A percentile compares a stretch with the other conserved stretches of the same genome.
These are phyloP conservation scores for Aureobasidium sp. DNA, from an alignment of 2,329 filamentous ascomycete species.

Conservation along the genomic window DNA sequence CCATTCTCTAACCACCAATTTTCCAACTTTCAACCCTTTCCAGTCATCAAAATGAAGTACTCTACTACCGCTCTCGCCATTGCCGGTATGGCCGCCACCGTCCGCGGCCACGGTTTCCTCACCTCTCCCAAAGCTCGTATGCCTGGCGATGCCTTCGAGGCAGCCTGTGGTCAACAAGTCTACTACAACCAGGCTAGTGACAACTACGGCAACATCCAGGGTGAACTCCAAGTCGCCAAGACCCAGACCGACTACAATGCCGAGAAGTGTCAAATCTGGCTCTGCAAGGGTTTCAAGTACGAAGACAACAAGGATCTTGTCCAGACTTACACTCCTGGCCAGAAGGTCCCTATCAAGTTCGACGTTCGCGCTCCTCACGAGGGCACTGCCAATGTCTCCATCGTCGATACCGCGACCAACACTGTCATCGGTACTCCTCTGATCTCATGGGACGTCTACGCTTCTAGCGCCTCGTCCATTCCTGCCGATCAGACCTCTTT, in stretches of 20 bases:
- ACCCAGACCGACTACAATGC: constrained; percentile 44
- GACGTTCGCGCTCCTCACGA: constrained; percentile 48
- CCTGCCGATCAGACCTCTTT: constrained; percentile 43
- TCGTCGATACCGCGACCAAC: constrained; percentile 50
- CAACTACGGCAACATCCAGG: constrained; percentile 52
- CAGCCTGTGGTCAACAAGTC: constrained; percentile 50
- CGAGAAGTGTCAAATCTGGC: constrained; percentile 44
- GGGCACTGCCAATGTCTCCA: constrained; percentile 51
- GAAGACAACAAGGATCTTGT: constrained; percentile 49
- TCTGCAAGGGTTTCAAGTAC: constrained; percentile 54
- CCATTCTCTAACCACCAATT: constrained; percentile 5
- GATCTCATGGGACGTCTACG: constrained; percentile 51
- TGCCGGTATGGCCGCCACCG: constrained; percentile 40
- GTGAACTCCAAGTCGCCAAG: constrained; percentile 44
- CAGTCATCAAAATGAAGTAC: constrained; percentile 26
- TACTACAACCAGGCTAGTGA: constrained; percentile 47
- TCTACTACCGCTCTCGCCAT: constrained; percentile 36
- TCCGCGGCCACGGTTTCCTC: constrained; percentile 49
- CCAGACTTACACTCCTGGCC: constrained; percentile 45
- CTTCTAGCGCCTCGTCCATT: constrained; percentile 39
- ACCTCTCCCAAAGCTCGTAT: constrained; percentile 41
- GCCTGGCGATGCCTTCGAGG: constrained; percentile 45
- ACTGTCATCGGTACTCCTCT: constrained; percentile 47
- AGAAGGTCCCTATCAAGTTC: constrained; percentile 40
- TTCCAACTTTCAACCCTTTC: constrained; percentile 4